Evolutionary conservation across 805 yeast genomes (phyloP), one percentile per base, ranked within the genome.

Genomic region (Ogataea pignaliae): DNA sequence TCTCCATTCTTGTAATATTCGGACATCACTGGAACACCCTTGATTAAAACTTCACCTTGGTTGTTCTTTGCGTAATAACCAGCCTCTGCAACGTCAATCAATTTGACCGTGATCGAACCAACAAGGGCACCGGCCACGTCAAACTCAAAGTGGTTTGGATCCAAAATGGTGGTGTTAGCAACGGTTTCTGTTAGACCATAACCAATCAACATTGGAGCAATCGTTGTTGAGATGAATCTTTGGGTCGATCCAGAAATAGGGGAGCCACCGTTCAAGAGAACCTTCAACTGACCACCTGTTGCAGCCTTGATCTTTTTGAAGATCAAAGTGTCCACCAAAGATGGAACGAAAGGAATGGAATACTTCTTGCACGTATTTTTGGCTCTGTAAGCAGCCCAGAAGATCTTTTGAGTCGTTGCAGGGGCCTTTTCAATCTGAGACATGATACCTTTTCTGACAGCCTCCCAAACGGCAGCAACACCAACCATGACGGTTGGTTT

Each of bases 381-480:
- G 44, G 93, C 78, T 59, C 76, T 75, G 68, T 71, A 88, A 10
- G 96, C 91, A 28, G 79, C 73, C 98, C 99, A 93, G 64, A 93
- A 93, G 37, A 91, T 59, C 63, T 79, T 85, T 68, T 88, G 96
- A 29, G 77, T 74, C 18, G 82, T 55, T 13, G 79, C 56, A 14
- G 96, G 85, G 57, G 74, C 73, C 57, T 79, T 76, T 53, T 73
- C 71, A 53, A 93, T 78, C 69, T 90, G 89, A 43, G 78, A 78
- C 46, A 88, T 48, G 47, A 93, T 85, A 46, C 99, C 99, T 73
- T 93, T 93, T 66, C 90, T 85, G 48, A 93, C 88, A 33, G 85
- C 76, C 72, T 93, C 99, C 96, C 97, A 93, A 42, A 93, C 97
- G 4, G 98, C 96, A 14, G 97, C 97, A 45, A 93, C 99, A 66